Evolutionary conservation across 176 grass and related monocot genomes (phyloP).

Genomic region (Echinochloa phyllopogon): DNA sequence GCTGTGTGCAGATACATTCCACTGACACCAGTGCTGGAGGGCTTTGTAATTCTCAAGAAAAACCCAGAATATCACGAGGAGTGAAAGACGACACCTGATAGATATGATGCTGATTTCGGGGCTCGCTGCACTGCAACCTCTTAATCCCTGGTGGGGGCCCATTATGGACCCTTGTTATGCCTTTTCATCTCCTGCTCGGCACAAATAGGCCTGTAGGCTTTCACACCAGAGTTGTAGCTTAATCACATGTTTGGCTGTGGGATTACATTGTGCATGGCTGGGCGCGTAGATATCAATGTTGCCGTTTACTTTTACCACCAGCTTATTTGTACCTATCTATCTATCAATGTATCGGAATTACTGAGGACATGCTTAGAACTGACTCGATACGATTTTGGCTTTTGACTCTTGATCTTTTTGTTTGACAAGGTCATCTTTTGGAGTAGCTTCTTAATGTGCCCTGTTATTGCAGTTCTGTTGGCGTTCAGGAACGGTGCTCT

Average conservation of each 20-base stretch:
- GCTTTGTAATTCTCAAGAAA: constrained; percentile 96
- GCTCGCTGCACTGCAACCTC: not conserved
- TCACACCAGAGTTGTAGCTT: not conserved
- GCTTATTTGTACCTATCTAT: constrained; percentile 31
- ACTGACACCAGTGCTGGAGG: constrained; percentile 69
- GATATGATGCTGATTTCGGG: constrained; percentile 9
- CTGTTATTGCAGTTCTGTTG: not conserved
- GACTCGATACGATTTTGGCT: too few species aligned
- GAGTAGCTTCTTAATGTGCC: not conserved
- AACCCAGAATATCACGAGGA: constrained; percentile 94
- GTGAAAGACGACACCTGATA: too few species aligned
- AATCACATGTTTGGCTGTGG: not conserved
- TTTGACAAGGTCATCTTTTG: too few species aligned
- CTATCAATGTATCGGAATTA: constrained; percentile 7
- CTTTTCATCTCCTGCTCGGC: too few species aligned
- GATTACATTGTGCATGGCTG: not conserved
- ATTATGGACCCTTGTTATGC: not conserved
- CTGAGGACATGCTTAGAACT: not conserved
- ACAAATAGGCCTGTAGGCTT: not conserved
- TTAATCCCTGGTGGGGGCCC: too few species aligned
- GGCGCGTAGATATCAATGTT: too few species aligned
- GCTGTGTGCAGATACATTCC: constrained; percentile 74
- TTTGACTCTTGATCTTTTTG: too few species aligned
- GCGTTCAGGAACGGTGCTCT: too few species aligned
- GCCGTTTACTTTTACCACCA: not conserved